Percentiles rank a stretch among this genome's conserved stretches.
Conservation (phyloP, 106 monocot species). For the Apostasia shenzhenica region DNA sequence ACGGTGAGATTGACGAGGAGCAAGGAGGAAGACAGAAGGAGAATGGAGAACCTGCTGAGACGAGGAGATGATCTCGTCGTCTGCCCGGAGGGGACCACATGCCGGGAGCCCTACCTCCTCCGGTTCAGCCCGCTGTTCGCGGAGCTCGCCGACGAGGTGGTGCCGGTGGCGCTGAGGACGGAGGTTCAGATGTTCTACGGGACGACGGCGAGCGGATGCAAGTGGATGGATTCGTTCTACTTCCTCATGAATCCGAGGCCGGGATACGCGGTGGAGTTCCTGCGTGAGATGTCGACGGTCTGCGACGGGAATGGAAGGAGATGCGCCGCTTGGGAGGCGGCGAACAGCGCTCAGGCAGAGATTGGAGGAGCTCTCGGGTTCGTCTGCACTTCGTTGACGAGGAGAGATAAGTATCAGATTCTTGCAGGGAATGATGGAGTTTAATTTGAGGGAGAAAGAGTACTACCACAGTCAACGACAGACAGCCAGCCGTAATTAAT, state of each 20-base stretch:
- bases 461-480: too few species aligned
- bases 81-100: conserved; percentile 72
- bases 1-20: conserved; percentile 40
- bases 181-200: conserved; percentile 59
- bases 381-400: conserved; percentile 50
- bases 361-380: conserved; percentile 57
- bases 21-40: conserved; percentile 38
- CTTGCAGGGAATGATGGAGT: conserved; percentile 71
- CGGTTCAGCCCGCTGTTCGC: conserved; percentile 78
- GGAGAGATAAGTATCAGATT: conserved; percentile 82
- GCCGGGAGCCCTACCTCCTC: conserved; percentile 63
- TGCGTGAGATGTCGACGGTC: conserved; percentile 17
- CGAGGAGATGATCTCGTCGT: conserved; percentile 37
- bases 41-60: conserved; percentile 25
- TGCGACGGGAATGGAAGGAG: conserved; percentile 13
- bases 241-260: conserved; percentile 61
- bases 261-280: conserved; percentile 26
- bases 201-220: conserved; percentile 51
- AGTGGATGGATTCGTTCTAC: conserved; percentile 59
- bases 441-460: background rate
- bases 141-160: conserved; percentile 43
- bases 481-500: too few species aligned
- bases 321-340: conserved; percentile 35
- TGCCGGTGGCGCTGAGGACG: conserved; percentile 42
- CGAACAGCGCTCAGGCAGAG: conserved; percentile 47